These are phyloP conservation scores for Penicillium hesseltinei DNA, from an alignment of 2,329 filamentous ascomycete genomes.

Conservation along the genomic window DNA sequence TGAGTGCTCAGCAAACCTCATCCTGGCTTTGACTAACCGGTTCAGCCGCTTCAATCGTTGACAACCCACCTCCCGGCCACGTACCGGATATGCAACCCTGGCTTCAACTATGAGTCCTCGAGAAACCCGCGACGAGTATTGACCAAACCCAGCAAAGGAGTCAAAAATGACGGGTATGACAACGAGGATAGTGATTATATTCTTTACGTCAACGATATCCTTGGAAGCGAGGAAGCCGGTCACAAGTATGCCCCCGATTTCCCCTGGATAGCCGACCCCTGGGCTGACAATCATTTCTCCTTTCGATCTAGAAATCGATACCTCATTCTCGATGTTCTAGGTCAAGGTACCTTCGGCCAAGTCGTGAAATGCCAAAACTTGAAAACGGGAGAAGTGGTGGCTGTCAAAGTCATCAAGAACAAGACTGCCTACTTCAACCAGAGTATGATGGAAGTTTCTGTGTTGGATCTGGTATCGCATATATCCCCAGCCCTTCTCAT, in stretches of 20 bases:
- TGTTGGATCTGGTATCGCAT: slow-evolving; percentile 74
- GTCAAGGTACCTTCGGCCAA: slow-evolving; percentile 96
- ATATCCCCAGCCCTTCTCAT: slow-evolving; percentile 26
- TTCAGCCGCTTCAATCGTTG: slow-evolving; percentile 85
- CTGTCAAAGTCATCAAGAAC: slow-evolving; percentile 99
- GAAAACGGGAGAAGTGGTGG: slow-evolving; percentile 97
- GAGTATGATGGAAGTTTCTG: slow-evolving; percentile 99
- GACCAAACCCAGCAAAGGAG: slow-evolving; percentile 96
- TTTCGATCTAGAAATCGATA: slow-evolving; percentile 72
- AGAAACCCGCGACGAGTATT: slow-evolving; percentile 92
- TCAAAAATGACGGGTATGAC: slow-evolving; percentile 98
- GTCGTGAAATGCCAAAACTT: slow-evolving; percentile 99
- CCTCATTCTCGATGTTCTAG: slow-evolving; percentile 92
- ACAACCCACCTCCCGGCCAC: slow-evolving; percentile 91
- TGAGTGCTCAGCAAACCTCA: slow-evolving; percentile 49
- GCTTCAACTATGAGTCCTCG: slow-evolving; percentile 98
- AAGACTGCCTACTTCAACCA: slow-evolving; percentile 99
- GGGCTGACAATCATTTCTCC: slow-evolving; percentile 6
- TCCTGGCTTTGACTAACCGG: slow-evolving; percentile 16
- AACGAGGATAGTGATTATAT: slow-evolving; percentile 99
- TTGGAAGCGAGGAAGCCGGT: slow-evolving; percentile 94
- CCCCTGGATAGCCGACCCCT: slow-evolving; percentile 2
- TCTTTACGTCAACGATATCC: slow-evolving; percentile 96
- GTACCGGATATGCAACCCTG: slow-evolving; percentile 96
- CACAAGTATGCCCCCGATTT: slow-evolving; percentile 69